Conservation (phyloP, 176 grass and related monocot species). For the Avena atlantica region DNA sequence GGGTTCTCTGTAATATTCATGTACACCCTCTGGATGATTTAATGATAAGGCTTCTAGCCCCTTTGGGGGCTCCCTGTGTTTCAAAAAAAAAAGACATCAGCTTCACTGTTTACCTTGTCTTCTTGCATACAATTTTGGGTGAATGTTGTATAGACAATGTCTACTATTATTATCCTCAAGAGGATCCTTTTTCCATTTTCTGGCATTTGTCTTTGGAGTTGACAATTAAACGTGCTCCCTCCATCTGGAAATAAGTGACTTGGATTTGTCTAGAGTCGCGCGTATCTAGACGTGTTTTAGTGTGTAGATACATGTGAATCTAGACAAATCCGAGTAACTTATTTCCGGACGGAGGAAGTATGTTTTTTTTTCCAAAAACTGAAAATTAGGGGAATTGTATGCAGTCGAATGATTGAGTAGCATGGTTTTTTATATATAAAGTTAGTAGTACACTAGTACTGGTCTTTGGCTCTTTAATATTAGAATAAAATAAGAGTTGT, state of each 20-base stretch:
- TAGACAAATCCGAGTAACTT: too few relatives aligned
- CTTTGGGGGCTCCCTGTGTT: too few relatives aligned
- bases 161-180: conserved; percentile 11
- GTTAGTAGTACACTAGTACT: conserved; percentile 1
- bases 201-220: not conserved
- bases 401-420: not conserved
- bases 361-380: not conserved
- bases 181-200: conserved; percentile 1
- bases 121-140: not conserved
- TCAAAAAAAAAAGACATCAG: not conserved
- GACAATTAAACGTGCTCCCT: not conserved
- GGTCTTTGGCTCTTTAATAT: conserved; percentile 24
- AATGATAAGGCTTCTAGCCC: too few relatives aligned
- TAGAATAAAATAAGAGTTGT: conserved; percentile 15
- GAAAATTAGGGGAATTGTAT: conserved; percentile 20
- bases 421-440: conserved; percentile 1
- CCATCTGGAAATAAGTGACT: too few relatives aligned
- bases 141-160: not conserved
- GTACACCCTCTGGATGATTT: too few relatives aligned
- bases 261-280: too few relatives aligned
- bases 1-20: too few relatives aligned
- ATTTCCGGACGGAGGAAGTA: not conserved
- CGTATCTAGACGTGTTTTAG: too few relatives aligned
- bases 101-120: not conserved
- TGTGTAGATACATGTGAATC: too few relatives aligned